Percentiles rank a stretch among this genome's conserved stretches.
Conservation (phyloP, 345 rosid genomes). For the Salix exigua region DNA sequence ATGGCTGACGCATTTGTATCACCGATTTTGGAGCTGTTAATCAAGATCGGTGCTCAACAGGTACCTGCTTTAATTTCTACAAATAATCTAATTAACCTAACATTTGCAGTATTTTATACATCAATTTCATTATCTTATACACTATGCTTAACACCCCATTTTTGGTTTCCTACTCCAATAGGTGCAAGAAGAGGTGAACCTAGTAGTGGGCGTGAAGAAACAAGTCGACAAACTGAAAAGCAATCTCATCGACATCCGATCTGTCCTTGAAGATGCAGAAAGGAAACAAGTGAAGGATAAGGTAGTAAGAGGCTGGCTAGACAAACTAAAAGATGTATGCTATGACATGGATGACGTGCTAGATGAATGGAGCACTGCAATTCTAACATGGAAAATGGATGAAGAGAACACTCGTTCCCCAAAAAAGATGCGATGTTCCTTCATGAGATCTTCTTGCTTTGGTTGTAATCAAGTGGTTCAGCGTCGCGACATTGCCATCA, state of each 20-base stretch:
- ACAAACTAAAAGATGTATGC: slow-evolving; percentile 9
- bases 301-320: slow-evolving; percentile 8
- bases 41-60: neutral
- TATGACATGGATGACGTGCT: slow-evolving; percentile 19
- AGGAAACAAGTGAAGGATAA: slow-evolving; percentile 11
- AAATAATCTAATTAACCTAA: too few species aligned
- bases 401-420: neutral
- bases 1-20: slow-evolving; percentile 17
- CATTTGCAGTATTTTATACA: too few species aligned
- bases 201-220: slow-evolving; percentile 11
- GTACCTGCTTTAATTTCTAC: neutral
- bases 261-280: slow-evolving; percentile 23
- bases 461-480: neutral
- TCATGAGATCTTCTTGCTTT: neutral
- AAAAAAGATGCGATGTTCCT: neutral
- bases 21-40: neutral
- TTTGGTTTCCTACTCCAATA: too few species aligned
- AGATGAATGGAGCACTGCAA: slow-evolving; percentile 18
- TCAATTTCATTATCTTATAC: too few species aligned
- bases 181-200: neutral
- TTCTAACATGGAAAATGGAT: neutral
- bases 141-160: too few species aligned
- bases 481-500: neutral
- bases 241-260: slow-evolving; percentile 5
- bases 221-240: slow-evolving; percentile 1